Evolutionary conservation across 176 grass and related monocot species (phyloP), one percentile per base, ranked within the genome.

Genomic region (Oryza punctata): DNA sequence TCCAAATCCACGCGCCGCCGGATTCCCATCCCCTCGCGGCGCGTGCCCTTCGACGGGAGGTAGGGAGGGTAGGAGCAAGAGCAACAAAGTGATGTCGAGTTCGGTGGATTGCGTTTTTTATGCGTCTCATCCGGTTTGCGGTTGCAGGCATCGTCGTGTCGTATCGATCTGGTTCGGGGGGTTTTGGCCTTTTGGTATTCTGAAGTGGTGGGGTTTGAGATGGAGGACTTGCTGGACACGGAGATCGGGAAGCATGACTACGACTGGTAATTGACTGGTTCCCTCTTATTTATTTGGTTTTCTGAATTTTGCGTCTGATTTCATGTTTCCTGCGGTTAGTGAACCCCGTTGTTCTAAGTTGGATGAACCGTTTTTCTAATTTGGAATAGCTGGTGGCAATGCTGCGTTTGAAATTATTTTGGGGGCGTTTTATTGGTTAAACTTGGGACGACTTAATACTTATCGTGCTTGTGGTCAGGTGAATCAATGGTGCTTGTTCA

Each of bases 211-310:
- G 74, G 71, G 38, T 41, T 32, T 57, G 69, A 61, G 26, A 98
- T 98, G 93, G 93, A 95, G 81, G 93, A 95, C 81, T 43, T 98
- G 76, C 84, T 98, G 30, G 87, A 91, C 87, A 77, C 85, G 69
- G 96, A 98, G 65, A 89, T 93, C 43, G 96, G 96, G 79, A 95
- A 98, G 93, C 94, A 95, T 87, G 96, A 98, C 85, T 98, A 95
- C 63, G 96, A 98, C 87, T 98, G 96, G 96, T 98, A 75, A 92
- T 44, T 82, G 44, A 13, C 79, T 67, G 13, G 78, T 63, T 35
- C 33, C 0, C 52, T 75, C 65, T 6, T 33, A 30, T 26, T 6
- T 44, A 30, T 33, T 43, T 54, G 57, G 41, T 57, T 52, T 50
- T 18, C 75, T 65, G 27, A 38, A 52, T 69, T 47, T 47, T 46